These are phyloP conservation scores for Candida silvatica DNA, from an alignment of 805 yeast species.

Conservation along the genomic window DNA sequence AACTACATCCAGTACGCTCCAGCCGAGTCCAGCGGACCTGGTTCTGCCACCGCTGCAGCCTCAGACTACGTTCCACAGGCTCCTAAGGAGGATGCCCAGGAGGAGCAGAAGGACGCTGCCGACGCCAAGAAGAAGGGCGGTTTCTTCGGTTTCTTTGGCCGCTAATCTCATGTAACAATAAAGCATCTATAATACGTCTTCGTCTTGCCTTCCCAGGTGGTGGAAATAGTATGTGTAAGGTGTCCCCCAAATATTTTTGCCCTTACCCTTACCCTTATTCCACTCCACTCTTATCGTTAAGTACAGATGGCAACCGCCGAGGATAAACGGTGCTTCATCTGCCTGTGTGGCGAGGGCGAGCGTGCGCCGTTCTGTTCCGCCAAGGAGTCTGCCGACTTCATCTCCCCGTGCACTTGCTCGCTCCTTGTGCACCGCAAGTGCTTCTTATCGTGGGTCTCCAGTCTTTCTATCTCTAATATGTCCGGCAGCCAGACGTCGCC, in stretches of 20 bases:
- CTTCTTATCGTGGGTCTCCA: constrained; percentile 32
- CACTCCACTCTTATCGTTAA: too few species aligned
- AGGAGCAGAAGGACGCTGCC: constrained; percentile 9
- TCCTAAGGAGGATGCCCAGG: constrained; percentile 1
- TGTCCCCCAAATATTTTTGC: too few species aligned
- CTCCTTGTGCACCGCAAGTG: constrained; percentile 37
- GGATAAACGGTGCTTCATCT: constrained; percentile 18
- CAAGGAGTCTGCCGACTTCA: constrained; percentile 29
- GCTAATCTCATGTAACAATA: too few species aligned
- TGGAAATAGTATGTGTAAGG: too few species aligned
- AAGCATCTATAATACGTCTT: neutral
- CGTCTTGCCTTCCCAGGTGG: neutral
- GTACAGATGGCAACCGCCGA: neutral
- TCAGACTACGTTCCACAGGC: constrained; percentile 5
- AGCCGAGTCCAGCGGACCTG: constrained; percentile 3
- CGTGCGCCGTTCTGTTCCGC: constrained; percentile 23
- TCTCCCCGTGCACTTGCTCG: constrained; percentile 36
- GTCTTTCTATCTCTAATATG: constrained; percentile 12
- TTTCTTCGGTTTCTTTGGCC: constrained; percentile 68
- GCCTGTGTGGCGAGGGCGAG: constrained; percentile 23
- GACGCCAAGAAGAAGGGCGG: constrained; percentile 36
- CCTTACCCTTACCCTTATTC: too few species aligned
- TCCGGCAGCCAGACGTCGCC: too few species aligned
- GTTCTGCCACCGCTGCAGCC: neutral
- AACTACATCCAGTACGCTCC: constrained; percentile 37